These are phyloP conservation scores for Neovahlkampfia damariscottae DNA, from an alignment of 78 protist genomes.

Conservation along the genomic window DNA sequence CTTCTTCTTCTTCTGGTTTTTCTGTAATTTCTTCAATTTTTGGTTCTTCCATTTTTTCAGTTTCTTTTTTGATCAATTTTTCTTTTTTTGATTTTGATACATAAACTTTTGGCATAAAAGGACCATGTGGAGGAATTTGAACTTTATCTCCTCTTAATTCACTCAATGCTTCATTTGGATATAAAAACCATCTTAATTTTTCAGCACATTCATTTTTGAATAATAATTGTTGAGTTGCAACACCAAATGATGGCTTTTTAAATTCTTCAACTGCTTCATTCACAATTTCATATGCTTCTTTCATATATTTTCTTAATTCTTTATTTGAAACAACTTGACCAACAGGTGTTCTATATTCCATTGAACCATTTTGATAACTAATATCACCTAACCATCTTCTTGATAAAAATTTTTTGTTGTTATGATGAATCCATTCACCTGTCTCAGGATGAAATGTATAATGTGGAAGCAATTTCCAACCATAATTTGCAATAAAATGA, in stretches of 20 bases:
- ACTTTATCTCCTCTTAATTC: neutral
- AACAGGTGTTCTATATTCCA: slow-evolving; percentile 14
- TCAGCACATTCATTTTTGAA: neutral
- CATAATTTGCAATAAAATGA: slow-evolving; percentile 42
- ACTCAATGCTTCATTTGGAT: neutral
- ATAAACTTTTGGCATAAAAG: slow-evolving; percentile 1
- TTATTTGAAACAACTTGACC: neutral
- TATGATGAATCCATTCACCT: slow-evolving; percentile 59
- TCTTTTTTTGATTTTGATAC: neutral
- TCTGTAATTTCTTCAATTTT: neutral
- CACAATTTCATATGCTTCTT: neutral
- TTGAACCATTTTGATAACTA: slow-evolving; percentile 20
- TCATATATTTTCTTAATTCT: neutral
- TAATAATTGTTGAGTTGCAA: neutral
- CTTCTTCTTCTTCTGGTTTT: neutral
- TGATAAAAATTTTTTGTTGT: slow-evolving; percentile 8
- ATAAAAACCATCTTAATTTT: slow-evolving; percentile 2
- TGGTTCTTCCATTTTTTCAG: neutral
- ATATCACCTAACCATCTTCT: slow-evolving; percentile 49
- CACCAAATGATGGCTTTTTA: too few relatives aligned
- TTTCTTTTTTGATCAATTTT: neutral
- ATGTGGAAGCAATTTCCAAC: slow-evolving; percentile 55
- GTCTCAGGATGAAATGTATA: slow-evolving; percentile 34
- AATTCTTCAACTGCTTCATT: neutral
- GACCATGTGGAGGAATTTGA: neutral